phyloP scores from a whole-genome alignment of 192 early-diverging fungal species.

The Geosiphon pyriformis region DNA sequence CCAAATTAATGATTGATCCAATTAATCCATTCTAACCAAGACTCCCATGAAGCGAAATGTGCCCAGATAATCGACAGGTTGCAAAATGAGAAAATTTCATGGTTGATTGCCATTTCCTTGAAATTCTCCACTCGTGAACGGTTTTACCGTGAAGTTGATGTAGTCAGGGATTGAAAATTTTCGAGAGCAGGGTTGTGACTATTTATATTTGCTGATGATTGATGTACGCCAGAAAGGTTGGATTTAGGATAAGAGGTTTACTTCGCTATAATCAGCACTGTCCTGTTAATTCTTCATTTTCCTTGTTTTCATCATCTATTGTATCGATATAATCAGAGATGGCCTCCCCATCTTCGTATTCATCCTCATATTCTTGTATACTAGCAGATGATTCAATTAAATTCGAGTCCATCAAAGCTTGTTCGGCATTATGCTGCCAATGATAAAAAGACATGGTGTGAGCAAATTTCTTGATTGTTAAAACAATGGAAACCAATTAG shows the following conservation, averaged over 20 bases:
- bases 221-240: background rate
- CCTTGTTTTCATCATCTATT: background rate
- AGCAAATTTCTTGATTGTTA: background rate
- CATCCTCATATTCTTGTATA: background rate
- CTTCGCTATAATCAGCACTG: background rate
- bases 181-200: background rate
- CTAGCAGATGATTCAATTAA: background rate
- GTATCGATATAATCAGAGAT: background rate
- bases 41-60: too few relatives aligned
- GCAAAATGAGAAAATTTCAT: too few relatives aligned
- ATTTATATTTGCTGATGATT: background rate
- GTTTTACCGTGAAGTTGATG: background rate
- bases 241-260: too few relatives aligned
- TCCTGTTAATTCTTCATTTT: background rate
- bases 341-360: background rate
- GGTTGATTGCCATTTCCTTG: too few relatives aligned
- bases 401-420: background rate
- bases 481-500: conserved; percentile 1
- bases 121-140: background rate
- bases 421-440: background rate
- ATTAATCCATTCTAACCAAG: too few relatives aligned
- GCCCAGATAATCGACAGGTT: too few relatives aligned
- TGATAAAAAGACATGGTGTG: background rate
- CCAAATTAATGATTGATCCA: too few relatives aligned
- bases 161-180: background rate